These are phyloP conservation scores for Candida sithepensis DNA, from an alignment of 805 yeast species.

Conservation along the genomic window DNA sequence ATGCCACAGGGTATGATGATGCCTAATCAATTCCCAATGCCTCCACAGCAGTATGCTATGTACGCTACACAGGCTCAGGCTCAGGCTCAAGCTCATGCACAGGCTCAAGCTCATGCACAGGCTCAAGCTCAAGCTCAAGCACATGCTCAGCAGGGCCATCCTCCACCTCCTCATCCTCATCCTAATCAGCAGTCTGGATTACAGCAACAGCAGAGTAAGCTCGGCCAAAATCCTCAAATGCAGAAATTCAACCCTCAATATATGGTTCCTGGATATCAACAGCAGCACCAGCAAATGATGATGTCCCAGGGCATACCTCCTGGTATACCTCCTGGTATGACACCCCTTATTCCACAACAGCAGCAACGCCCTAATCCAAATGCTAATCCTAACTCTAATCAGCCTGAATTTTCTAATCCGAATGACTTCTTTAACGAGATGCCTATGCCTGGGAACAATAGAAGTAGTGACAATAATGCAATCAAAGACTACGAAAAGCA, in stretches of 20 bases:
- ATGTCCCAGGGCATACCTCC: slow-evolving; percentile 20
- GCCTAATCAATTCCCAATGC: slow-evolving; percentile 27
- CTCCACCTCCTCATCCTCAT: slow-evolving; percentile 2
- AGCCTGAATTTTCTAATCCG: slow-evolving; percentile 6
- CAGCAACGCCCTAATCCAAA: slow-evolving; percentile 15
- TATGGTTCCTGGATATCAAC: slow-evolving; percentile 28
- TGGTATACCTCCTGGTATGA: slow-evolving; percentile 5
- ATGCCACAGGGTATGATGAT: slow-evolving; percentile 30
- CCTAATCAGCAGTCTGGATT: slow-evolving; percentile 2
- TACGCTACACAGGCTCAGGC: slow-evolving; percentile 24
- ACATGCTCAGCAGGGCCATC: slow-evolving; percentile 10
- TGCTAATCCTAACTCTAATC: slow-evolving; percentile 11
- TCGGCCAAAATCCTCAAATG: slow-evolving; percentile 17
- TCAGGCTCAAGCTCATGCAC: slow-evolving; percentile 12
- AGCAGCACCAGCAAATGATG: slow-evolving; percentile 25
- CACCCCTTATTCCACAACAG: slow-evolving; percentile 5
- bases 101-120: slow-evolving; percentile 6
- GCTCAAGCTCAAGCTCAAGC: slow-evolving; percentile 8
- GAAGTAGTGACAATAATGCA: slow-evolving; percentile 44
- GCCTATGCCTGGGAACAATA: slow-evolving; percentile 9
- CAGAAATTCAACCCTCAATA: slow-evolving; percentile 20
- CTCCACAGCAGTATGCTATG: slow-evolving; percentile 29
- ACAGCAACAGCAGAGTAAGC: slow-evolving; percentile 7
- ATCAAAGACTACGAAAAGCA: slow-evolving; percentile 82
- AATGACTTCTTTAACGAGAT: slow-evolving; percentile 21